Evolutionary conservation across 2,329 filamentous ascomycete species (phyloP), one percentile per base, ranked within the genome.

Genomic region (Cladorrhinum sp.): DNA sequence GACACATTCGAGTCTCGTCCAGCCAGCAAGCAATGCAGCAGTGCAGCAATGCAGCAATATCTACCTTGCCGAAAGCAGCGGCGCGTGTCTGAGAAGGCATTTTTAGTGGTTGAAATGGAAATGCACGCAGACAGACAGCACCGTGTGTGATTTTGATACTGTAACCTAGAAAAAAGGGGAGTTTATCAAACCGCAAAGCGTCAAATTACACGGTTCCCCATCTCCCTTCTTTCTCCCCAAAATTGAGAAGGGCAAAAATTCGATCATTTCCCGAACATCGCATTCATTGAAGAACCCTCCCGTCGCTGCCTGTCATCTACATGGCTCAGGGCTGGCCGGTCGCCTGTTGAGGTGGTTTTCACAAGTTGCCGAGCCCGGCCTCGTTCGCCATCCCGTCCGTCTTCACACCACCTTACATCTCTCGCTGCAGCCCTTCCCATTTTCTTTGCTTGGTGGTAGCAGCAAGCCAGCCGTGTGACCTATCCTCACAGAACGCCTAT

Each of bases 11-110:
- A 50, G 29, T 32, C 10, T 16, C 18, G 27, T 50, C n/a, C 25
- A 29, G 32, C 32, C 8, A 36, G 7, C 8, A 25, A 53, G 27
- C 50, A 29, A n/a, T 25, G 51, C 32, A n/a, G n/a, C n/a, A n/a
- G n/a, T n/a, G n/a, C n/a, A n/a, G n/a, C n/a, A 53, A 22, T 53
- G 51, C 51, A 53, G 51, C 27, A 45, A 36, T 50, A 38, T 32
- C 23, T 53, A 27, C 56, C 57, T 62, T 61, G 36, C 64, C 59
- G 58, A 63, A 64, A 55, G 59, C 62, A 63, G 59, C 60, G n/a
- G 55, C 62, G 64, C 59, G 64, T 62, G 55, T 58, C 50, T 55
- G 54, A 48, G 55, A 55, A 41, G 50, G 48, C 38, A 45, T 58
- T 55, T 50, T 60, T 20, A 62, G 53, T 64, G 62, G 62, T 55